Percentiles rank a stretch among this genome's conserved stretches.
Conservation (phyloP, 164 flowering plant species). For the Magnolia kwangsiensis region DNA sequence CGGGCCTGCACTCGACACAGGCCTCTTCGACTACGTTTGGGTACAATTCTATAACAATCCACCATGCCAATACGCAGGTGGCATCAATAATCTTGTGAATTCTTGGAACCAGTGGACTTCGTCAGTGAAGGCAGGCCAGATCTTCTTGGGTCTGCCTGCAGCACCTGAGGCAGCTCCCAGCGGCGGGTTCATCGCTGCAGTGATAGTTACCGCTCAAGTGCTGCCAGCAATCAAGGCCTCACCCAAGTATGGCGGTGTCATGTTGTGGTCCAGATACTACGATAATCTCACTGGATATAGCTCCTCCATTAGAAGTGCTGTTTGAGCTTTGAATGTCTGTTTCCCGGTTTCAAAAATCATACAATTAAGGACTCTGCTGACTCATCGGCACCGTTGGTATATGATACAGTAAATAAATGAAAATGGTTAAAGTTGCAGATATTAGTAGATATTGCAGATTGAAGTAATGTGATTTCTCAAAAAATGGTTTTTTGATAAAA, state of each 20-base stretch:
- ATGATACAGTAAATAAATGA: too few species aligned
- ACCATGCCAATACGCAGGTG: constrained; percentile 3
- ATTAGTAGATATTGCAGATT: too few species aligned
- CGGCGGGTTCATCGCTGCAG: constrained; percentile 12
- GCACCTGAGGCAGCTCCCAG: constrained; percentile 7
- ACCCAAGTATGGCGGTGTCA: constrained; percentile 19
- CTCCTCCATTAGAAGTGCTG: constrained; percentile 6
- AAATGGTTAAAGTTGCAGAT: too few species aligned
- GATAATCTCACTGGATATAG: constrained; percentile 7
- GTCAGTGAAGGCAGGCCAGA: not conserved
- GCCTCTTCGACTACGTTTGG: constrained; percentile 38
- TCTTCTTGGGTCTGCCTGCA: constrained; percentile 19
- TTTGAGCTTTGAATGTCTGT: too few species aligned
- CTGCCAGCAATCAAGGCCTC: constrained; percentile 11
- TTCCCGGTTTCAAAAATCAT: too few species aligned
- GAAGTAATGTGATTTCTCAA: too few species aligned
- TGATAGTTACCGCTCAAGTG: not conserved
- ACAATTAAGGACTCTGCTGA: too few species aligned
- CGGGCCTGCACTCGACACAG: constrained; percentile 15
- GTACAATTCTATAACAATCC: constrained; percentile 28
- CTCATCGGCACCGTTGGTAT: too few species aligned
- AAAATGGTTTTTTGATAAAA: too few species aligned
- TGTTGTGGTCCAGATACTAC: constrained; percentile 16
- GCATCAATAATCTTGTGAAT: not conserved
- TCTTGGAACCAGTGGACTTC: constrained; percentile 8